A percentile compares a stretch with the other conserved stretches of the same genome.
Conservation (phyloP, 768 basidiomycete genomes). For the Naganishia antarctica region DNA sequence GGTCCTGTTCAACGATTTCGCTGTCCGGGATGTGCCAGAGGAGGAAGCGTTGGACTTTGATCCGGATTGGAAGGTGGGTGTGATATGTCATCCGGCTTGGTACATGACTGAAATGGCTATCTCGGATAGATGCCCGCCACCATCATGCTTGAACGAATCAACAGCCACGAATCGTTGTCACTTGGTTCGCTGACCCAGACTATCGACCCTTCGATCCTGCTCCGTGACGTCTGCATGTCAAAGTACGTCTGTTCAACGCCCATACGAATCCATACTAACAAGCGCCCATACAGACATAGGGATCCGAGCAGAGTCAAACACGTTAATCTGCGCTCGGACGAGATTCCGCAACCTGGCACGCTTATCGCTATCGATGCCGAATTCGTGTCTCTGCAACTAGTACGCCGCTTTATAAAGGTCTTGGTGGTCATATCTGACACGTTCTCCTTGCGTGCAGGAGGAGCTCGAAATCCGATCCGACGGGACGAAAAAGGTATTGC, state of each 20-base stretch:
- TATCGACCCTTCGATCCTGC: slow-evolving; percentile 70
- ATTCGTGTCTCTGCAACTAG: slow-evolving; percentile 95
- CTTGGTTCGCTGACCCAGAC: slow-evolving; percentile 61
- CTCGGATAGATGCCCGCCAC: slow-evolving; percentile 68
- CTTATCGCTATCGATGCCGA: slow-evolving; percentile 94
- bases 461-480: slow-evolving; percentile 93
- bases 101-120: not conserved
- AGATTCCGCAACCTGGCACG: slow-evolving; percentile 78
- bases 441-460: slow-evolving; percentile 58
- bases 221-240: slow-evolving; percentile 82
- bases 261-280: slow-evolving; percentile 1
- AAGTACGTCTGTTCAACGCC: slow-evolving; percentile 54
- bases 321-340: slow-evolving; percentile 63
- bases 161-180: slow-evolving; percentile 60
- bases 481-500: slow-evolving; percentile 83
- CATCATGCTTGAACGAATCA: slow-evolving; percentile 78
- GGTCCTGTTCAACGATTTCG: slow-evolving; percentile 96
- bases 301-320: slow-evolving; percentile 62
- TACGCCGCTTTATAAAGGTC: slow-evolving; percentile 39
- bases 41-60: slow-evolving; percentile 82
- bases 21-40: slow-evolving; percentile 76
- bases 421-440: not conserved
- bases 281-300: not conserved
- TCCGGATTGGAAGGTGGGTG: slow-evolving; percentile 85
- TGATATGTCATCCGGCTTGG: not conserved